Percentiles rank a stretch among this genome's conserved stretches.
These are phyloP conservation scores for Biscutella laevigata DNA, from an alignment of 441 rosid genomes.

Conservation along the genomic window DNA sequence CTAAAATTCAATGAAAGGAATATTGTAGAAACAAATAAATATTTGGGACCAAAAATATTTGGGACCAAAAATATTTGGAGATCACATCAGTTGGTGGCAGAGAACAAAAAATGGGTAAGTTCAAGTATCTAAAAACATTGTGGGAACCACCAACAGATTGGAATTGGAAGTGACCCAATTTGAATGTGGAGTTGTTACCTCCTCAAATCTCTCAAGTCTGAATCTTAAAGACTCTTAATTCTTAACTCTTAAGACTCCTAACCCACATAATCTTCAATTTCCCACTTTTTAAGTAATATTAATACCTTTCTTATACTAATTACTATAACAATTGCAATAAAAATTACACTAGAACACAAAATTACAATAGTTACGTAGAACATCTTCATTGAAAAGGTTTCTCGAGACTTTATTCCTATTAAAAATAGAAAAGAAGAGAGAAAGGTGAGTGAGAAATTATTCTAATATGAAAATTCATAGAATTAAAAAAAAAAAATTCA, in stretches of 20 bases:
- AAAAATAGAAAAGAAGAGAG: too few relatives aligned
- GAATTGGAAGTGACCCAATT: slow-evolving; percentile 19
- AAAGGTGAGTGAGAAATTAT: too few relatives aligned
- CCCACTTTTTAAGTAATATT: background rate
- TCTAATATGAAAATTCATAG: too few relatives aligned
- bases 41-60: too few relatives aligned
- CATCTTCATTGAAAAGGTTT: too few relatives aligned
- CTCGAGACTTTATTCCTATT: too few relatives aligned
- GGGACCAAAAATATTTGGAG: slow-evolving; percentile 13
- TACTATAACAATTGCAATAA: too few relatives aligned
- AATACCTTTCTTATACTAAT: background rate
- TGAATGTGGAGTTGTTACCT: slow-evolving; percentile 18
- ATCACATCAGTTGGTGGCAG: slow-evolving; percentile 36
- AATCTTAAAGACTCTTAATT: background rate
- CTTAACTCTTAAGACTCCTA: slow-evolving; percentile 7
- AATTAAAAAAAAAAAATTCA: too few relatives aligned
- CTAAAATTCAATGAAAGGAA: too few relatives aligned
- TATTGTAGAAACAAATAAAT: too few relatives aligned
- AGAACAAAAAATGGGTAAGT: slow-evolving; percentile 47
- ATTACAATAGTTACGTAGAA: too few relatives aligned
- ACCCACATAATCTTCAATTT: slow-evolving; percentile 11
- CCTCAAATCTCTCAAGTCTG: slow-evolving; percentile 3
- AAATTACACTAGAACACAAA: too few relatives aligned
- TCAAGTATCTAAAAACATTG: slow-evolving; percentile 47
- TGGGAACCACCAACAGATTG: slow-evolving; percentile 19